Base-by-base conservation (phyloP, 257 asterid species). In the Perilla frutescens region DNA sequence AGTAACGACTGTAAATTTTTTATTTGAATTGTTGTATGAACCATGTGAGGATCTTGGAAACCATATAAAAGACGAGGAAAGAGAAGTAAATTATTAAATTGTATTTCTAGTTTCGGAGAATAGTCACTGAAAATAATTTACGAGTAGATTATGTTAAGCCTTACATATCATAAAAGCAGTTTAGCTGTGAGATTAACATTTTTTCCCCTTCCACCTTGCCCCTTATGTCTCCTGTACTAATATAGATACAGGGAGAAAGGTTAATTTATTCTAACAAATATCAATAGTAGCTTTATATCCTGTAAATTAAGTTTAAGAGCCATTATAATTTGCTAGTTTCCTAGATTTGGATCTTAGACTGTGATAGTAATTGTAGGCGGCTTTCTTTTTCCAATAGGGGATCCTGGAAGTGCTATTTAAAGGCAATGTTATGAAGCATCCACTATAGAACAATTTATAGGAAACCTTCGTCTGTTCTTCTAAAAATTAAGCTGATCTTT, bases 391-490 rank as follows among this genome's bases (percentile, higher is more conserved):
- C 26, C 26, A 20, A 20, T 20, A 20, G 26, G 26, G 26, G 26
- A 20, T 34, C 37, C 1, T 34, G 4, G 37, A 34, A 34, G 37
- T 34, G 37, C 3, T 34, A 34, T 34, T 2, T 34, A 34, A 34
- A 34, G 37, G 37, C 37, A 34, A 34, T 34, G 37, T 34, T 34
- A 34, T 34, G 3, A 34, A 34, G 26, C 26, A 20, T 20, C 26
- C 26, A 20, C 26, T 20, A 20, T 20, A 20, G 26, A 20, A 20
- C 26, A 20, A 20, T 20, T 20, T 20, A 20, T 20, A 0, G 1
- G 26, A 20, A 0, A 34, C 37, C 66, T 15, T 37, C 49, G 64
- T 69, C 56, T 75, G 59, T 58, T 26, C 64, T 62, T 75, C 66
- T 32, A 60, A 43, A 51, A 39, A 66, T 50, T 65, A 70, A 15